phyloP scores from a whole-genome alignment of 768 basidiomycete species.

The Suillus hirtellus region DNA sequence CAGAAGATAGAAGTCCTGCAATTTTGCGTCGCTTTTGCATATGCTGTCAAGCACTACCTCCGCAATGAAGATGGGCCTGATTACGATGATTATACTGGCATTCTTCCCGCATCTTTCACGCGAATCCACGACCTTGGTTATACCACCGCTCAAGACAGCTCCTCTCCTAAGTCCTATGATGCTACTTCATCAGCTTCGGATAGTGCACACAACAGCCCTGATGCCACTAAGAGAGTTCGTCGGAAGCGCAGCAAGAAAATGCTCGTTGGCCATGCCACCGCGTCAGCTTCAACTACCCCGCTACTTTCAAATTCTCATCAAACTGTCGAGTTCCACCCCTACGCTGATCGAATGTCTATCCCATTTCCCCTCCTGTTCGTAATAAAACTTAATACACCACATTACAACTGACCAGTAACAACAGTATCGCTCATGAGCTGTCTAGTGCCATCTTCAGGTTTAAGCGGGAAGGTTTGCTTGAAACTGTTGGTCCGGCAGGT shows the following conservation, averaged over 20 bases:
- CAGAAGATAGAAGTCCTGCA: constrained; percentile 72
- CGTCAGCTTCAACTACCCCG: constrained; percentile 52
- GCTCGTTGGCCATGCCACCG: constrained; percentile 26
- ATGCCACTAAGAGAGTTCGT: constrained; percentile 69
- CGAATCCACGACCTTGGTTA: constrained; percentile 47
- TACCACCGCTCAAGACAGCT: constrained; percentile 33
- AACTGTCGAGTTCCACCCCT: constrained; percentile 60
- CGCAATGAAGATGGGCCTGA: constrained; percentile 80
- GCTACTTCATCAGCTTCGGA: constrained; percentile 39
- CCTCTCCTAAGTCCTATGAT: constrained; percentile 41
- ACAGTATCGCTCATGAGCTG: constrained; percentile 82
- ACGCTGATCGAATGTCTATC: constrained; percentile 59
- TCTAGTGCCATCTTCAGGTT: constrained; percentile 68
- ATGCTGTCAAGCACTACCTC: constrained; percentile 77
- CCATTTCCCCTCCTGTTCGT: constrained; percentile 81
- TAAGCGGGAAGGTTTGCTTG: constrained; percentile 78
- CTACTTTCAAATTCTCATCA: constrained; percentile 57
- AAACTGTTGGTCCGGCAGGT: constrained; percentile 90
- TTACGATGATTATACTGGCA: constrained; percentile 63
- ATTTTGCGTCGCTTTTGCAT: constrained; percentile 68
- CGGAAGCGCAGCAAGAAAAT: constrained; percentile 68
- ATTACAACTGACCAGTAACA: constrained; percentile 5
- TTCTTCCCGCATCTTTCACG: constrained; percentile 64
- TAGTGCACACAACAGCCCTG: constrained; percentile 26
- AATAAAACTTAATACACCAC: constrained; percentile 3